Evolutionary conservation across 2,329 filamentous ascomycete genomes (phyloP).

Genomic region (Talaromyces sp.): DNA sequence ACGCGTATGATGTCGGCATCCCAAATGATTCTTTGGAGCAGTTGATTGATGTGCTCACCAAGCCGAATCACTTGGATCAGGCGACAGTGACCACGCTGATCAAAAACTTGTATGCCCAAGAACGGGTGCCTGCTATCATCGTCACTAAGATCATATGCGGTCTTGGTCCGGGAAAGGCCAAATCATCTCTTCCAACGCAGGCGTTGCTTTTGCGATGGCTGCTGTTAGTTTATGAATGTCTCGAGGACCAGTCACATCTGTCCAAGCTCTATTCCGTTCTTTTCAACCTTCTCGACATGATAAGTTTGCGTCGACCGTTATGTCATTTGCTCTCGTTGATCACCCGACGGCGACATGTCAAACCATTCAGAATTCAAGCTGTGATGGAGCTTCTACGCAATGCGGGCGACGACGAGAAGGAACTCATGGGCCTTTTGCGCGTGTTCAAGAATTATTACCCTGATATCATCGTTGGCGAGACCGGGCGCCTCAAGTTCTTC

Average conservation of each 20-base stretch:
- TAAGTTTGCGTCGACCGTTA: slow-evolving; percentile 63
- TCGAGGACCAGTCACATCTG: slow-evolving; percentile 60
- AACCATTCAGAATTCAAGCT: slow-evolving; percentile 74
- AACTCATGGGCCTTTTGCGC: slow-evolving; percentile 66
- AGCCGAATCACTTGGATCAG: slow-evolving; percentile 68
- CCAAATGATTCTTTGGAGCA: slow-evolving; percentile 54
- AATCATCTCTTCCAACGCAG: slow-evolving; percentile 67
- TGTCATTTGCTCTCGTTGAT: slow-evolving; percentile 76
- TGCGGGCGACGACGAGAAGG: slow-evolving; percentile 63
- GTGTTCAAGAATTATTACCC: slow-evolving; percentile 92
- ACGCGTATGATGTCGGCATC: slow-evolving; percentile 65
- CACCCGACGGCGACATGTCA: slow-evolving; percentile 75
- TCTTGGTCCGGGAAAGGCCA: slow-evolving; percentile 72
- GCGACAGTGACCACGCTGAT: slow-evolving; percentile 63
- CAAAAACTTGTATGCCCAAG: slow-evolving; percentile 71
- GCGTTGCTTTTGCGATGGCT: slow-evolving; percentile 71
- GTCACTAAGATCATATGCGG: slow-evolving; percentile 64
- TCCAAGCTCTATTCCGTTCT: slow-evolving; percentile 68
- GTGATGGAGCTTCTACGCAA: slow-evolving; percentile 51
- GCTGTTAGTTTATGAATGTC: slow-evolving; percentile 65
- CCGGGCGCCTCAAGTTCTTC: slow-evolving; percentile 40
- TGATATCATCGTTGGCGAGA: slow-evolving; percentile 74
- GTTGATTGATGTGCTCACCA: slow-evolving; percentile 63
- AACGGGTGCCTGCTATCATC: slow-evolving; percentile 55
- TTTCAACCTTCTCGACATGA: slow-evolving; percentile 78